Base-by-base conservation (phyloP, 1,284 basidiomycete species). In the Agaricales sp. region DNA sequence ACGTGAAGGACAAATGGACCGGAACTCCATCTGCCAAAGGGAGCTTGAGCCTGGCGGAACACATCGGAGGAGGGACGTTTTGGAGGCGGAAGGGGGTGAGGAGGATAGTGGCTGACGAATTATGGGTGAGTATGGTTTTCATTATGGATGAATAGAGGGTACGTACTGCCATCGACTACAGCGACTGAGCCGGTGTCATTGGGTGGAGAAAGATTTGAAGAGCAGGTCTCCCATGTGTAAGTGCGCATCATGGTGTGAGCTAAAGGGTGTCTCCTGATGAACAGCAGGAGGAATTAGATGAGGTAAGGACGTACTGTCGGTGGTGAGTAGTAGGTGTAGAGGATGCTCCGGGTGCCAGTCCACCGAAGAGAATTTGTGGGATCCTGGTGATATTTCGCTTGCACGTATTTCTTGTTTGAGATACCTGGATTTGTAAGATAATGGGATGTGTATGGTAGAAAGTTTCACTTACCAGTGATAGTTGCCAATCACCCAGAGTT, bases 31-130 rank as follows among this genome's bases (percentile, higher is more conserved):
- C 30, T 35, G 30, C 52, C 2, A 58, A 46, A n/a, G 55, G 57
- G 21, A 79, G 60, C 18, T 67, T 37, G 47, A 96, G 74, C 49
- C 78, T 73, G 59, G 76, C 74, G 0, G 92, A 84, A 0, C 84
- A 87, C 93, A 98, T 96, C 0, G 95, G 96, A 16, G 95, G 95
- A 2, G 95, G 95, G 1, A 95, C 78, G 61, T 95, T 97, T 67
- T 96, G 91, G 2, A 81, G 80, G 26, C 93, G 78, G 73, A 99
- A 98, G 2, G 95, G 89, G 0, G 95, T 99, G 41, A 98, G 68
- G 2, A 94, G 76, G 45, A 92, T 68, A n/a, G 71, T 71, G 2
- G 77, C 86, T 93, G 51, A 51, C 8, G 6, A 50, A 43, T 35
- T 39, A 20, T 20, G 14, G 25, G 26, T 22, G 45, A 14, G 21